Conservation (phyloP, 345 rosid species). For the Euphorbia pulcherrima region DNA sequence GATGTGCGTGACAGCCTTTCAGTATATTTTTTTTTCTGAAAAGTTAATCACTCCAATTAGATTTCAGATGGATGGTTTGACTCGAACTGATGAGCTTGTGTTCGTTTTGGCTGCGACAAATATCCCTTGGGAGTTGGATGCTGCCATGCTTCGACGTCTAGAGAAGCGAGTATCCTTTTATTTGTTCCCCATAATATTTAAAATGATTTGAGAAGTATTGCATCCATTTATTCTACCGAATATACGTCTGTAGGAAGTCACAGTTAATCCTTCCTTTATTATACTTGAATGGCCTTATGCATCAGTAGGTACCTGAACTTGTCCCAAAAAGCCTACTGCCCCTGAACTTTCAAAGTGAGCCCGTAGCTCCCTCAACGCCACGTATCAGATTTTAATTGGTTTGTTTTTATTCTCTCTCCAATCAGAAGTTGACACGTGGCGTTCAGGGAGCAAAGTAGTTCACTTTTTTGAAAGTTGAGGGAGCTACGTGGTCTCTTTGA, state of each 20-base stretch:
- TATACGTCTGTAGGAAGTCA: not conserved
- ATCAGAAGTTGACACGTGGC: too few relatives aligned
- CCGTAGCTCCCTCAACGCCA: too few relatives aligned
- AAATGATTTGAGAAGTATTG: not conserved
- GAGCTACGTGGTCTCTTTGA: too few relatives aligned
- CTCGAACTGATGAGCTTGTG: slow-evolving; percentile 74
- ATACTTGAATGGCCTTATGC: too few relatives aligned
- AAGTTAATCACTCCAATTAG: slow-evolving; percentile 24
- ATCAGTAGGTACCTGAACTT: too few relatives aligned
- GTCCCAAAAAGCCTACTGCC: too few relatives aligned
- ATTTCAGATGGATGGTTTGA: slow-evolving; percentile 96
- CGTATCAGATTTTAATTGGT: too few relatives aligned
- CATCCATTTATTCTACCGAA: not conserved
- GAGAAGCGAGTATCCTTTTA: slow-evolving; percentile 91
- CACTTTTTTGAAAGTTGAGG: too few relatives aligned
- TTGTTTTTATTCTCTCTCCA: too few relatives aligned
- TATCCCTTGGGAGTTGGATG: slow-evolving; percentile 98
- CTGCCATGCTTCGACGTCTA: slow-evolving; percentile 94
- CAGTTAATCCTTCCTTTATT: not conserved
- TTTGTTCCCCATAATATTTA: not conserved
- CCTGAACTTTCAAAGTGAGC: too few relatives aligned
- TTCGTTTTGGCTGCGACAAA: slow-evolving; percentile 97
- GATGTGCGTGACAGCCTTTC: not conserved
- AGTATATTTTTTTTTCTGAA: not conserved
- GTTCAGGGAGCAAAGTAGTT: too few relatives aligned